phyloP scores from a whole-genome alignment of 2,329 filamentous ascomycete genomes.

The Fusarium caatingaense region DNA sequence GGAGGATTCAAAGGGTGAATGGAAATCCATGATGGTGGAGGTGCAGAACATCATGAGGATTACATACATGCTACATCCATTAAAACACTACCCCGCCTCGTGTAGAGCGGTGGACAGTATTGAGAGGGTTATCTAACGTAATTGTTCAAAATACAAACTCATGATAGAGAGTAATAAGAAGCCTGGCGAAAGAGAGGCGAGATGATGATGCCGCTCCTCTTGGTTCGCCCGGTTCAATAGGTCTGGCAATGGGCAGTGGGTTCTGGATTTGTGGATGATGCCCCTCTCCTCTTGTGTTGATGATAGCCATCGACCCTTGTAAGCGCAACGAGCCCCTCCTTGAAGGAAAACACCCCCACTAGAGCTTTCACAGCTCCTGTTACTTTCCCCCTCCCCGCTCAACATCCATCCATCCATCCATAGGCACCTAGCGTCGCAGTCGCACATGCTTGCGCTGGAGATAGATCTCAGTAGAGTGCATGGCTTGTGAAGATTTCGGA shows the following conservation, averaged over 20 bases:
- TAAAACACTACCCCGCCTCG: conserved; percentile 2
- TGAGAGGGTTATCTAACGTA: conserved; percentile 22
- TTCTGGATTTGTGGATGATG: conserved; percentile 36
- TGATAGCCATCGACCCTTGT: conserved; percentile 30
- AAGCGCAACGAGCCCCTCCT: conserved; percentile 25
- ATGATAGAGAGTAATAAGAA: conserved; percentile 23
- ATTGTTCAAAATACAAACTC: conserved; percentile 23
- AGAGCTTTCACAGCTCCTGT: conserved; percentile 32
- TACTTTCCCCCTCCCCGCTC: conserved; percentile 36
- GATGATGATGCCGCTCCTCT: conserved; percentile 34
- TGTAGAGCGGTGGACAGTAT: not conserved
- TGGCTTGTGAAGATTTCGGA: conserved; percentile 29
- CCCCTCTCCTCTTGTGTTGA: conserved; percentile 29
- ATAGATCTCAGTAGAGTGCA: conserved; percentile 5
- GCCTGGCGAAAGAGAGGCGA: conserved; percentile 30
- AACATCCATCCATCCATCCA: conserved; percentile 5
- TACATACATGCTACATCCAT: conserved; percentile 16
- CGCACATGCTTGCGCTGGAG: conserved; percentile 30
- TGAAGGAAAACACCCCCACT: conserved; percentile 25
- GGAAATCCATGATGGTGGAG: conserved; percentile 38
- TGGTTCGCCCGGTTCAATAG: conserved; percentile 35
- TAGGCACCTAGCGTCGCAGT: conserved; percentile 7
- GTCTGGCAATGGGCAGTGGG: conserved; percentile 35
- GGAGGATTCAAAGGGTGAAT: conserved; percentile 22
- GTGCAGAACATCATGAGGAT: not conserved